Percentiles rank a stretch among this genome's conserved stretches.
phyloP scores from a whole-genome alignment of 352 stramenopile genomes.

The Phytophthora niederhauseri region DNA sequence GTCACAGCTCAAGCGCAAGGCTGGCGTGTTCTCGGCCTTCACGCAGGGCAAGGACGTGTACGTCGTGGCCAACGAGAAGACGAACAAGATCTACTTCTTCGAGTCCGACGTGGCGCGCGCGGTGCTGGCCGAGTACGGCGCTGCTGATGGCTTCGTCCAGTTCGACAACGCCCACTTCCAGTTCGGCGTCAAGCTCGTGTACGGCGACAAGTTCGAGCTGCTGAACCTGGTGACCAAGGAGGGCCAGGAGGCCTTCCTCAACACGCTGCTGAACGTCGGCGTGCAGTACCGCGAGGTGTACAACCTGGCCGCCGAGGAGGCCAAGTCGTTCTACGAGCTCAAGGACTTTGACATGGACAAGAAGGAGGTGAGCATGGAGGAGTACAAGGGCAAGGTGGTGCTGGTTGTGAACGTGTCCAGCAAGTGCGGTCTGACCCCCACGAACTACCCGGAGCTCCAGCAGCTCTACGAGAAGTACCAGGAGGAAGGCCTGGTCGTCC shows the following conservation, averaged over 20 bases:
- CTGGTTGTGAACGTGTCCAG: conserved; percentile 83
- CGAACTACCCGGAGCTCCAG: conserved; percentile 87
- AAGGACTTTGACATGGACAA: conserved; percentile 69
- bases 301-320: conserved; percentile 38
- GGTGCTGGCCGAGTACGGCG: conserved; percentile 34
- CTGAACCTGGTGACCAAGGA: conserved; percentile 50
- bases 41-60: conserved; percentile 66
- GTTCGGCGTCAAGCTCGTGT: conserved; percentile 52
- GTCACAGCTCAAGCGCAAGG: conserved; percentile 63
- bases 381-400: conserved; percentile 67
- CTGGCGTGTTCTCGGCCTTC: conserved; percentile 57
- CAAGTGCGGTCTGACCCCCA: conserved; percentile 82
- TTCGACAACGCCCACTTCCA: conserved; percentile 50
- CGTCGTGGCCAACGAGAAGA: conserved; percentile 48
- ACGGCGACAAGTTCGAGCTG: conserved; percentile 49
- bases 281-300: conserved; percentile 61
- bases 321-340: conserved; percentile 79
- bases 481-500: conserved; percentile 55
- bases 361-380: conserved; percentile 62
- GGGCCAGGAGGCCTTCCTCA: conserved; percentile 52
- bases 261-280: conserved; percentile 54
- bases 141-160: conserved; percentile 45
- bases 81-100: conserved; percentile 54
- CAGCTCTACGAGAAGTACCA: conserved; percentile 72
- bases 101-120: conserved; percentile 43